Evolutionary conservation across 768 basidiomycete species (phyloP).

Genomic region (Kwoniella botswanensis): DNA sequence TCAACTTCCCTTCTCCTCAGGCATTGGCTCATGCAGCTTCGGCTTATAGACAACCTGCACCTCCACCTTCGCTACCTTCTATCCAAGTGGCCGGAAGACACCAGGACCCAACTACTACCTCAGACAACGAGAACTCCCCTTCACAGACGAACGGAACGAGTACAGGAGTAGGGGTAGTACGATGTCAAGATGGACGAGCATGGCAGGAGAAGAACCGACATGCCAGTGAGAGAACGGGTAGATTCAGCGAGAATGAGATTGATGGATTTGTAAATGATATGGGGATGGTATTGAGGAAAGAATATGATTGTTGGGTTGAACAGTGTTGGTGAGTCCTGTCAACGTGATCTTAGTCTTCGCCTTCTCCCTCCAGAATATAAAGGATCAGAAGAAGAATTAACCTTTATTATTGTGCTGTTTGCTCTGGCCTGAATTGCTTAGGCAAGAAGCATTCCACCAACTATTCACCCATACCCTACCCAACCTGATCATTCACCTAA

Average conservation of each 20-base stretch:
- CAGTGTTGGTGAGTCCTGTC: conserved; percentile 54
- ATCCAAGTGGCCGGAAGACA: conserved; percentile 45
- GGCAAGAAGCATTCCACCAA: conserved; percentile 58
- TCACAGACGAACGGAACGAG: conserved; percentile 6
- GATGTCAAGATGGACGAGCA: conserved; percentile 48
- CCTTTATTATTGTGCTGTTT: too few species aligned
- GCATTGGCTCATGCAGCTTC: conserved; percentile 43
- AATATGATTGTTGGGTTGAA: conserved; percentile 58
- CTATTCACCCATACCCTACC: conserved; percentile 54
- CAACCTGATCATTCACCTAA: conserved; percentile 55
- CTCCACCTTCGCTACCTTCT: conserved; percentile 49
- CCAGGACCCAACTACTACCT: conserved; percentile 39
- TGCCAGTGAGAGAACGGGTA: conserved; percentile 33
- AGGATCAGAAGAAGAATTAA: too few species aligned
- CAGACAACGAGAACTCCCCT: not conserved
- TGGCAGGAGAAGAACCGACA: conserved; percentile 48
- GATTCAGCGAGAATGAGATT: conserved; percentile 49
- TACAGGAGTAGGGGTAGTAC: conserved; percentile 40
- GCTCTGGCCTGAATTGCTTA: conserved; percentile 9
- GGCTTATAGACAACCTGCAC: conserved; percentile 49
- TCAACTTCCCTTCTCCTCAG: conserved; percentile 36
- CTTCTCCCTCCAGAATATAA: too few species aligned
- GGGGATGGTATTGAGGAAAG: conserved; percentile 51
- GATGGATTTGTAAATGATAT: conserved; percentile 56
- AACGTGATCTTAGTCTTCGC: too few species aligned